phyloP scores from a whole-genome alignment of 2,329 filamentous ascomycete genomes.

The Exophiala spinifera region DNA sequence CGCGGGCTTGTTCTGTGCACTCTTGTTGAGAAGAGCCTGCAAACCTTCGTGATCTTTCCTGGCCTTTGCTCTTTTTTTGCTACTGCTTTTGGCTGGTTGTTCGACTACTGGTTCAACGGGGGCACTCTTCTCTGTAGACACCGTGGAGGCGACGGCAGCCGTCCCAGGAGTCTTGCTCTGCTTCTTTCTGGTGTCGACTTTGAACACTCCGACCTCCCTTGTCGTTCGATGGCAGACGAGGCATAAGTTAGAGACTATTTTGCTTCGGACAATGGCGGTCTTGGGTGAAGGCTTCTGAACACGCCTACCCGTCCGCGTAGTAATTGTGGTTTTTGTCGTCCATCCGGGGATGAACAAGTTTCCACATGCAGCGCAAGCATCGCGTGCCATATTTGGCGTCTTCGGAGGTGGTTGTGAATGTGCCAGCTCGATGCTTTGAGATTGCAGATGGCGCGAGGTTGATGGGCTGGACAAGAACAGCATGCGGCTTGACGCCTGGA shows the following conservation, averaged over 20 bases:
- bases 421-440: constrained; percentile 14
- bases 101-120: not conserved
- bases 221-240: constrained; percentile 12
- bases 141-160: too few species aligned
- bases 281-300: not conserved
- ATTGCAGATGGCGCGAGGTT: constrained; percentile 41
- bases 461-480: constrained; percentile 37
- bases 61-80: constrained; percentile 55
- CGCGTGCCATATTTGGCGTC: constrained; percentile 25
- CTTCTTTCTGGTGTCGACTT: not conserved
- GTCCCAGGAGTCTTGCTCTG: not conserved
- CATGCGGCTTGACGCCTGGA: constrained; percentile 37
- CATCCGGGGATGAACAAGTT: constrained; percentile 34
- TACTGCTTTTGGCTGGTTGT: constrained; percentile 35
- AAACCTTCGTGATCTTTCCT: constrained; percentile 52
- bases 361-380: constrained; percentile 42
- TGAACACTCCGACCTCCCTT: not conserved
- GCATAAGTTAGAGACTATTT: constrained; percentile 11
- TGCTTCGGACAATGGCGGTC: constrained; percentile 19
- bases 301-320: not conserved
- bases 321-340: constrained; percentile 30
- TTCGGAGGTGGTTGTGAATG: not conserved
- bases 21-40: constrained; percentile 48
- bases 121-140: not conserved
- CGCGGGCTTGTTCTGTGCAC: constrained; percentile 5